phyloP scores from a whole-genome alignment of 495 filamentous ascomycete genomes.

The Cryomyces antarcticus region DNA sequence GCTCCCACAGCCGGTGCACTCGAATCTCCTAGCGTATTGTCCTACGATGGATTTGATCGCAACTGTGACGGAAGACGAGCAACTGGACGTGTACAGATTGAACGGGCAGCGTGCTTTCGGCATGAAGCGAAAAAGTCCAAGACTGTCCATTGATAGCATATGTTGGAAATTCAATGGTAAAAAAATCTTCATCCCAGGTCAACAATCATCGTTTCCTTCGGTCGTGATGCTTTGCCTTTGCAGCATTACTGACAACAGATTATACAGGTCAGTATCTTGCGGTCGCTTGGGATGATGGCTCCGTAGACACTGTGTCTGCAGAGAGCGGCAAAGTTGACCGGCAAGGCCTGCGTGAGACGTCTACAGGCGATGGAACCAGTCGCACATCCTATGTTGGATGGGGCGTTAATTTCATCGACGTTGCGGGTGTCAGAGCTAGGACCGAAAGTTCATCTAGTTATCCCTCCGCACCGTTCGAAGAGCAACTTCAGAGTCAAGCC shows the following conservation, averaged over 20 bases:
- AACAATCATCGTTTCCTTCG: slow-evolving; percentile 5
- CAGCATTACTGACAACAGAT: not conserved
- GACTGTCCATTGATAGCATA: slow-evolving; percentile 29
- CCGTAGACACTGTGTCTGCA: slow-evolving; percentile 47
- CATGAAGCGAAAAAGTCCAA: slow-evolving; percentile 25
- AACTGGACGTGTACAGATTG: slow-evolving; percentile 42
- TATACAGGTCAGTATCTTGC: slow-evolving; percentile 49
- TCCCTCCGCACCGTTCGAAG: not conserved
- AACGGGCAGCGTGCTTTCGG: slow-evolving; percentile 54
- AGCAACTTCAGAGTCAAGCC: not conserved
- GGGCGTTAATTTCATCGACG: slow-evolving; percentile 46
- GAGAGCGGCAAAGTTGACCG: slow-evolving; percentile 64
- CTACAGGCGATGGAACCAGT: not conserved
- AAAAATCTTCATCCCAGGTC: slow-evolving; percentile 3
- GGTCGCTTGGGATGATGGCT: slow-evolving; percentile 55
- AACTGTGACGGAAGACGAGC: slow-evolving; percentile 42
- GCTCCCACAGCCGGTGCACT: slow-evolving; percentile 32
- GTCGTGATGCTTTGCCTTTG: not conserved
- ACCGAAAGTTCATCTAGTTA: slow-evolving; percentile 9
- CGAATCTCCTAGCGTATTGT: slow-evolving; percentile 45
- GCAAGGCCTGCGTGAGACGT: slow-evolving; percentile 15
- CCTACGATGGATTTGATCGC: slow-evolving; percentile 67
- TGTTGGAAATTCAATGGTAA: slow-evolving; percentile 68
- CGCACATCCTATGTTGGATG: slow-evolving; percentile 46
- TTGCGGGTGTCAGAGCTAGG: slow-evolving; percentile 24